phyloP scores from a whole-genome alignment of 345 rosid species.

The Eutrema heterophyllum region DNA sequence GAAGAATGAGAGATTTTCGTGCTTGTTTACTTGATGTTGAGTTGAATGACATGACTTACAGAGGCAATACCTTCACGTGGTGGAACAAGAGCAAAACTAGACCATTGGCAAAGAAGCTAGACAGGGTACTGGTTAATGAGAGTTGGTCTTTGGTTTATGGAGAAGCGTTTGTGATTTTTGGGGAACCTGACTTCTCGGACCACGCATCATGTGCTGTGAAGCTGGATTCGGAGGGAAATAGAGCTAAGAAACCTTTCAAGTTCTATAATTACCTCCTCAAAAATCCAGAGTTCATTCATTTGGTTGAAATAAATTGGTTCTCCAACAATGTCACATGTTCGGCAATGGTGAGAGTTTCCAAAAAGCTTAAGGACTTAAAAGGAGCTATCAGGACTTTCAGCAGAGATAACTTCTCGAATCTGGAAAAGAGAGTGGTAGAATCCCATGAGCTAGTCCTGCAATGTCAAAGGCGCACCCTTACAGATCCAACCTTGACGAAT shows the following conservation, averaged over 20 bases:
- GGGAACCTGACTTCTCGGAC: not conserved
- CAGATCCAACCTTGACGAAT: too few species aligned
- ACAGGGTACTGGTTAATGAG: not conserved
- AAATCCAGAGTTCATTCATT: fast-evolving
- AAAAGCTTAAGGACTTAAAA: not conserved
- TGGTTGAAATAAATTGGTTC: not conserved
- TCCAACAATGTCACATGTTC: not conserved
- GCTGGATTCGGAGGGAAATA: not conserved
- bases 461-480: too few species aligned
- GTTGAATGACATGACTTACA: not conserved
- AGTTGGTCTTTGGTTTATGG: not conserved
- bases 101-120: not conserved
- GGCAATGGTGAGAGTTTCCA: not conserved
- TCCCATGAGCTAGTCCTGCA: too few species aligned
- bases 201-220: not conserved
- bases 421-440: too few species aligned
- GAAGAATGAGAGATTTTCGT: not conserved
- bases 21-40: not conserved
- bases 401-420: too few species aligned
- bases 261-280: not conserved
- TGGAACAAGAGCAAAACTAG: not conserved
- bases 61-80: not conserved
- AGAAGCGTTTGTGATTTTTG: not conserved
- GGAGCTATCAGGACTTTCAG: fast-evolving
- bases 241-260: too few species aligned